phyloP scores from a whole-genome alignment of 2,329 filamentous ascomycete species.

The Aspergillus sp. region DNA sequence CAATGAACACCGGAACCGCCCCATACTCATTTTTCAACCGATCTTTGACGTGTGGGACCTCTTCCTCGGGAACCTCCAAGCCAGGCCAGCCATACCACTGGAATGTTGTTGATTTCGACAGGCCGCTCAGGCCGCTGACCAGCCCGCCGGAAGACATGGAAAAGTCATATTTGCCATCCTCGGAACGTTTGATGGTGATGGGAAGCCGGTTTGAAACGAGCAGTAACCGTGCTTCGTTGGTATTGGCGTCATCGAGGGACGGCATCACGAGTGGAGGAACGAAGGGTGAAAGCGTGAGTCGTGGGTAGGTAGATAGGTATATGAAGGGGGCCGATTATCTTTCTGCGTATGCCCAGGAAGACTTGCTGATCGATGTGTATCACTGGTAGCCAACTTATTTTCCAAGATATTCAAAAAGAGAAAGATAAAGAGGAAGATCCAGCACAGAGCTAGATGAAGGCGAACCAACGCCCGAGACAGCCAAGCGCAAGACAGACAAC shows the following conservation, averaged over 20 bases:
- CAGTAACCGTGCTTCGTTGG: slow-evolving; percentile 50
- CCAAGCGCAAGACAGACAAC: too few species aligned
- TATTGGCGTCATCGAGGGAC: slow-evolving; percentile 22
- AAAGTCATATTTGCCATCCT: slow-evolving; percentile 86
- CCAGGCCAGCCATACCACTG: slow-evolving; percentile 99
- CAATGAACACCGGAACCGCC: slow-evolving; percentile 85
- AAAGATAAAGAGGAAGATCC: too few species aligned
- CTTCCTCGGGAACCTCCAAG: slow-evolving; percentile 77
- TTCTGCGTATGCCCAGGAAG: background rate
- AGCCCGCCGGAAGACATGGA: slow-evolving; percentile 95
- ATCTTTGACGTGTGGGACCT: slow-evolving; percentile 64
- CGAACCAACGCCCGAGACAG: too few species aligned
- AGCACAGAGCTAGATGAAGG: too few species aligned
- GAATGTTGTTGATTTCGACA: slow-evolving; percentile 88
- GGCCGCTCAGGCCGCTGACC: slow-evolving; percentile 83
- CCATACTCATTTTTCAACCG: slow-evolving; percentile 79
- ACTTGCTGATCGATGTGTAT: background rate
- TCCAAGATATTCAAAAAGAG: too few species aligned
- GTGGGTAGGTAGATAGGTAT: background rate
- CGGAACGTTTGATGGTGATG: slow-evolving; percentile 89
- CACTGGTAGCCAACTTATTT: background rate
- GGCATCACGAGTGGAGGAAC: slow-evolving; percentile 22
- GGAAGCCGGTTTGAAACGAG: slow-evolving; percentile 91
- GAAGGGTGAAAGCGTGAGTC: background rate
- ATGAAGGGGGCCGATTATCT: background rate